phyloP scores from a whole-genome alignment of 108 stramenopile genomes.

The Schizochytrium sp. region DNA sequence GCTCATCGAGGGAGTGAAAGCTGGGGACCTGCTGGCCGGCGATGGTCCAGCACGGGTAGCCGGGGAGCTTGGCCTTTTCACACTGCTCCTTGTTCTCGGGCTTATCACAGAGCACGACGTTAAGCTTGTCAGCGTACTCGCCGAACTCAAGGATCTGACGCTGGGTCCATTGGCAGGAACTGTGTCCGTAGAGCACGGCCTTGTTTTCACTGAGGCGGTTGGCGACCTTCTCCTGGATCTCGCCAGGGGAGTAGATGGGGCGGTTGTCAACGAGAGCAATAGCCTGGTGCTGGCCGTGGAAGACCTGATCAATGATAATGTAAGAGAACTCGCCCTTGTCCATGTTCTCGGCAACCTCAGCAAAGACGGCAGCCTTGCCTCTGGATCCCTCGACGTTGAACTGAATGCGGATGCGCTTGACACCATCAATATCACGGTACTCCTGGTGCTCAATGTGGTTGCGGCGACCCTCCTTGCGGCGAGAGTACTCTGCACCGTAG shows the following conservation, averaged over 20 bases:
- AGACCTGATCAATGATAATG: conserved; percentile 57
- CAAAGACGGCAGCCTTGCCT: conserved; percentile 70
- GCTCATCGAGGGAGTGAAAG: conserved; percentile 54
- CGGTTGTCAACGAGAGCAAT: conserved; percentile 60
- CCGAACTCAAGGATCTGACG: conserved; percentile 58
- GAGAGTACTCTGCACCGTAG: conserved; percentile 53
- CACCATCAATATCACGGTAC: conserved; percentile 49
- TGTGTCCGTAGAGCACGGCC: conserved; percentile 56
- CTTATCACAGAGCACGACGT: conserved; percentile 53
- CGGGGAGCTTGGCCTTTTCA: conserved; percentile 33
- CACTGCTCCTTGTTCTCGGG: conserved; percentile 56
- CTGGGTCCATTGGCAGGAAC: conserved; percentile 55
- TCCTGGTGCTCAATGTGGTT: conserved; percentile 56
- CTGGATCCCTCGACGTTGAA: conserved; percentile 59
- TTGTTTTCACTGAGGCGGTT: not conserved
- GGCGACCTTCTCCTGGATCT: conserved; percentile 58
- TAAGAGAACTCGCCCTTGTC: conserved; percentile 63
- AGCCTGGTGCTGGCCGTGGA: conserved; percentile 35
- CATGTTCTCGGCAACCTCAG: conserved; percentile 69
- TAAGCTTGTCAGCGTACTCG: conserved; percentile 56
- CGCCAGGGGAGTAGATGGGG: conserved; percentile 19
- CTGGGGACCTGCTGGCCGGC: conserved; percentile 54
- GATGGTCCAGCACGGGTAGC: conserved; percentile 57
- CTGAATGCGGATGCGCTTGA: conserved; percentile 60
- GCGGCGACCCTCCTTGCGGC: conserved; percentile 59